Conservation (phyloP, 306 rosid species). For the Trifolium pratense region DNA sequence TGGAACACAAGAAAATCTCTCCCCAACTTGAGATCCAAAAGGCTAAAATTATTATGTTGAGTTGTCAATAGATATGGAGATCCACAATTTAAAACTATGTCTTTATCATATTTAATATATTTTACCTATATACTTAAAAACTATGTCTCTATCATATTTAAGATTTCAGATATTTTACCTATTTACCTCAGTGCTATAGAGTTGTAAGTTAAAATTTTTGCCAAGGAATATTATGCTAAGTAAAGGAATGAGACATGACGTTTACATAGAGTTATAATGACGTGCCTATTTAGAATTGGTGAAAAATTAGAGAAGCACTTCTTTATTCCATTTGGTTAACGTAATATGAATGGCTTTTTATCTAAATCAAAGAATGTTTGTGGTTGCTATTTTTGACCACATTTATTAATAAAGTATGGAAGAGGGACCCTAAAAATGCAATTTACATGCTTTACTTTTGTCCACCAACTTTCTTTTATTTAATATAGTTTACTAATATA, state of each 20-base stretch:
- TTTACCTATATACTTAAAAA: too few relatives aligned
- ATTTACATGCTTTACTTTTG: conserved; percentile 4
- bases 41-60: too few relatives aligned
- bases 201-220: background rate
- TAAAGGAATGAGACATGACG: background rate
- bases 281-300: background rate
- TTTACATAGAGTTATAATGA: background rate
- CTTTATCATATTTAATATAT: too few relatives aligned
- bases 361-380: background rate
- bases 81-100: too few relatives aligned
- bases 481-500: background rate
- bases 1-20: too few relatives aligned
- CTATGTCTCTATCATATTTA: too few relatives aligned
- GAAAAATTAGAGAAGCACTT: background rate
- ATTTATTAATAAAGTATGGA: background rate
- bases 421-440: background rate
- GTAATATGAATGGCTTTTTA: background rate
- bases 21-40: too few relatives aligned
- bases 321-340: background rate
- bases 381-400: conserved; percentile 8
- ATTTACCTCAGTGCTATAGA: background rate
- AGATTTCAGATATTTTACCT: too few relatives aligned
- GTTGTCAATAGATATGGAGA: too few relatives aligned
- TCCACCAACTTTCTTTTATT: background rate
- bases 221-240: background rate